Evolutionary conservation across 2,329 filamentous ascomycete species (phyloP).

Genomic region (Aspergillus spinulosporus): DNA sequence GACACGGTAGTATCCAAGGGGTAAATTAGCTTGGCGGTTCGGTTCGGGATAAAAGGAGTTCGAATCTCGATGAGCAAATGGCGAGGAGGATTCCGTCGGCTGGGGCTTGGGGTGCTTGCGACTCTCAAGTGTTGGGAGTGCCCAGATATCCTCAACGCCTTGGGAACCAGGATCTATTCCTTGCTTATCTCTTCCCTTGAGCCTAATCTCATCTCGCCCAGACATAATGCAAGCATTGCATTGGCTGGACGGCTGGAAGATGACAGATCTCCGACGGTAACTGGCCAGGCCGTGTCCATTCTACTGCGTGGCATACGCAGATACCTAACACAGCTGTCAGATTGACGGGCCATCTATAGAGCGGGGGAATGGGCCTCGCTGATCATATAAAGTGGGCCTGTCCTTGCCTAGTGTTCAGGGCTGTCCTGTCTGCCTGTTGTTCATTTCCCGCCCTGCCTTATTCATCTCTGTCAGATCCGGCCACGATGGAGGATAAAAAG

Average conservation of each 20-base stretch:
- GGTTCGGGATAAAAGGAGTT: not conserved
- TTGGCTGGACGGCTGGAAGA: not conserved
- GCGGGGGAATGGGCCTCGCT: not conserved
- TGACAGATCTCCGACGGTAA: not conserved
- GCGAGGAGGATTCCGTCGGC: no score
- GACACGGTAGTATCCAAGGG: not conserved
- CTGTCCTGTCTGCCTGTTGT: not conserved
- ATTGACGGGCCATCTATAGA: no score
- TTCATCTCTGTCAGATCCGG: not conserved
- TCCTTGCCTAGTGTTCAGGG: not conserved
- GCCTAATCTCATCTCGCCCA: conserved; percentile 7
- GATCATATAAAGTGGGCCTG: conserved; percentile 6
- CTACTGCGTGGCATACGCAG: not conserved
- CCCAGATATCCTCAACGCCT: not conserved
- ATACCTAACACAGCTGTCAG: not conserved
- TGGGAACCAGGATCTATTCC: not conserved
- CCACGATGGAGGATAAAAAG: conserved; percentile 10
- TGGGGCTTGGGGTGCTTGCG: no score
- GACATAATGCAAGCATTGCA: not conserved
- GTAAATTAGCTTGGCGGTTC: not conserved
- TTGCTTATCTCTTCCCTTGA: conserved; percentile 14
- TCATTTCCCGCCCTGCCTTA: not conserved
- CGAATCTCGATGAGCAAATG: no score
- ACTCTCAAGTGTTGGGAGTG: not conserved
- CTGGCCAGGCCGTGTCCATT: not conserved